phyloP scores from a whole-genome alignment of 768 basidiomycete species.

The Pholiota microspora region DNA sequence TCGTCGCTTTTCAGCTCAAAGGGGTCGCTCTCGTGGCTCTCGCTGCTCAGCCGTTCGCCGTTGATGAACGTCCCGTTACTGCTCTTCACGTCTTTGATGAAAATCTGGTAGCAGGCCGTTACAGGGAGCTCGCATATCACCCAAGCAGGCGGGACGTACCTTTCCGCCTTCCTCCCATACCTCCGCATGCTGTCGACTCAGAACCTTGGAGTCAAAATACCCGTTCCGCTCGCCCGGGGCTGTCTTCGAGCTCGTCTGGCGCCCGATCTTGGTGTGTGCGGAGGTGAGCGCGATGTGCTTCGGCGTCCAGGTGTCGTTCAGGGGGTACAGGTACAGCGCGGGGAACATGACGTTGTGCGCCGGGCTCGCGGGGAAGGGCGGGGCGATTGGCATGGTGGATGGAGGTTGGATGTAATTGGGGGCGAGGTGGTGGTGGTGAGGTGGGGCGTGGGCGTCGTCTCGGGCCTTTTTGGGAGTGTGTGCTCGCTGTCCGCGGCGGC shows the following conservation, averaged over 20 bases:
- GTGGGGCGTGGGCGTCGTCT: neutral
- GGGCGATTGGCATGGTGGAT: neutral
- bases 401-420: too few species aligned
- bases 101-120: constrained; percentile 65
- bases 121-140: neutral
- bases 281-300: constrained; percentile 83
- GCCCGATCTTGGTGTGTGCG: constrained; percentile 84
- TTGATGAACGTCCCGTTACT: constrained; percentile 99
- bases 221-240: constrained; percentile 91
- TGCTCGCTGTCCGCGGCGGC: neutral
- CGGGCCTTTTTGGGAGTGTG: neutral
- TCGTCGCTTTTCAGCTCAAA: constrained; percentile 95
- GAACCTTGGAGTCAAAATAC: constrained; percentile 93
- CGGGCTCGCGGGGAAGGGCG: neutral
- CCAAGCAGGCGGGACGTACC: constrained; percentile 40
- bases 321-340: constrained; percentile 78
- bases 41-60: constrained; percentile 84
- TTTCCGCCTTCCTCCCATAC: constrained; percentile 95
- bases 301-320: constrained; percentile 92
- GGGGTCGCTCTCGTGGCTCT: constrained; percentile 89
- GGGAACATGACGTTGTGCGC: constrained; percentile 26
- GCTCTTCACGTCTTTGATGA: constrained; percentile 97
- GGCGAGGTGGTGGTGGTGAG: neutral
- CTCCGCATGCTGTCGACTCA: constrained; percentile 94
- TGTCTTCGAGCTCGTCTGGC: constrained; percentile 95